Evolutionary conservation across 2,329 filamentous ascomycete species (phyloP).

Genomic region (Pseudopithomyces chartarum): DNA sequence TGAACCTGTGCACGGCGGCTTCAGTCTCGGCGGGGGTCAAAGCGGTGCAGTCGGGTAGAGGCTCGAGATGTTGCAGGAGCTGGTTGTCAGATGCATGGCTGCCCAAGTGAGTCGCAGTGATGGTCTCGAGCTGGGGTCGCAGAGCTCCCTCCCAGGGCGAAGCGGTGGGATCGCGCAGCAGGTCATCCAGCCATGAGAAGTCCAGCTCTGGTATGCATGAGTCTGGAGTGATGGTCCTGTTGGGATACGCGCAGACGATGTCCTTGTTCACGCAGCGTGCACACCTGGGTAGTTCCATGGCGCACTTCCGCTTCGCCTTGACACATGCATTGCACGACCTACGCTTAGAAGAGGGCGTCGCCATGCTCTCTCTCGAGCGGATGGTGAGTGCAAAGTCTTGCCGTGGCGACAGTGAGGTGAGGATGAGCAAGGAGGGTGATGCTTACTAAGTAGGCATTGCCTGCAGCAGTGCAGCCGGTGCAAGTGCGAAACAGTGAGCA

Average conservation of each 20-base stretch:
- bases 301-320: conserved; percentile 20
- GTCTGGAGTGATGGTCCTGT: background rate
- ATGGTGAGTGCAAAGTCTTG: background rate
- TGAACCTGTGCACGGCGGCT: conserved; percentile 22
- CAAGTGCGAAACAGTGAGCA: no score
- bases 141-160: conserved; percentile 18
- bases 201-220: conserved; percentile 17
- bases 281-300: conserved; percentile 15
- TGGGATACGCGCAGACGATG: conserved; percentile 12
- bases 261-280: conserved; percentile 13
- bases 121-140: conserved; percentile 8
- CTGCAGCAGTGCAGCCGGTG: no score
- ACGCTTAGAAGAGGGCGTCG: conserved; percentile 10
- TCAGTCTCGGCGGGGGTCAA: conserved; percentile 17
- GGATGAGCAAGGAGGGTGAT: background rate
- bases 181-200: conserved; percentile 21
- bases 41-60: background rate
- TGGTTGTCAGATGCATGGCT: background rate
- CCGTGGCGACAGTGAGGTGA: background rate
- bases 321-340: conserved; percentile 19
- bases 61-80: background rate
- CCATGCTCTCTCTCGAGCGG: background rate
- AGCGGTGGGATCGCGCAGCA: conserved; percentile 15
- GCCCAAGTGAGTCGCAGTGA: background rate
- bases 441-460: no score